Percentiles rank a stretch among this genome's conserved stretches.
Conservation (phyloP, 352 stramenopile species). For the Globisporangium recalcitrans region DNA sequence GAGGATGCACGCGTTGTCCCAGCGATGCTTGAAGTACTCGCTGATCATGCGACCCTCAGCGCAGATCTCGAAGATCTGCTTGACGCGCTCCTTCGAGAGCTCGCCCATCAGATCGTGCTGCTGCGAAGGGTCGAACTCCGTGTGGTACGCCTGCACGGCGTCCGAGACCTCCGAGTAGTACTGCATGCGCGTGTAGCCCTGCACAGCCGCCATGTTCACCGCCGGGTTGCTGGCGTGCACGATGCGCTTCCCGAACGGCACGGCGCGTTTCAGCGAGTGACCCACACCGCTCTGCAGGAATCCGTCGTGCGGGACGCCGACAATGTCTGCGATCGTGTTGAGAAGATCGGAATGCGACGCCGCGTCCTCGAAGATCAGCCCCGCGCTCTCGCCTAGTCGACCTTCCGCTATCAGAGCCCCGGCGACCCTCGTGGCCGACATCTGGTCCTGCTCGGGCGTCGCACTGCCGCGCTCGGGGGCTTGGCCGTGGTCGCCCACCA, state of each 20-base stretch:
- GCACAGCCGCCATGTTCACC: conserved; percentile 44
- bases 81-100: not conserved
- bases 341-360: conserved; percentile 52
- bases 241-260: conserved; percentile 23
- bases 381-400: conserved; percentile 28
- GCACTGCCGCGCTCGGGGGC: conserved; percentile 38
- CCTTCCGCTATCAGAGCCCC: conserved; percentile 56
- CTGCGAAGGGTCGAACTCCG: conserved; percentile 34
- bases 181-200: conserved; percentile 48
- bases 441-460: conserved; percentile 46
- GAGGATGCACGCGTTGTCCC: conserved; percentile 18
- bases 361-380: conserved; percentile 37
- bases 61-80: conserved; percentile 15
- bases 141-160: conserved; percentile 45
- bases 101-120: conserved; percentile 38
- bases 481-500: conserved; percentile 64
- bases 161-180: conserved; percentile 48
- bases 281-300: conserved; percentile 55
- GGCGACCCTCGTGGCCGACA: conserved; percentile 37
- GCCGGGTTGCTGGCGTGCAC: conserved; percentile 56
- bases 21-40: conserved; percentile 17
- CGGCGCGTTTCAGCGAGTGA: conserved; percentile 48
- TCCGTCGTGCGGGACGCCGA: conserved; percentile 38
- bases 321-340: conserved; percentile 68
- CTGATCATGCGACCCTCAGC: conserved; percentile 16